These are phyloP conservation scores for Alternaria arborescens DNA, from an alignment of 2,329 filamentous ascomycete species.

Conservation along the genomic window DNA sequence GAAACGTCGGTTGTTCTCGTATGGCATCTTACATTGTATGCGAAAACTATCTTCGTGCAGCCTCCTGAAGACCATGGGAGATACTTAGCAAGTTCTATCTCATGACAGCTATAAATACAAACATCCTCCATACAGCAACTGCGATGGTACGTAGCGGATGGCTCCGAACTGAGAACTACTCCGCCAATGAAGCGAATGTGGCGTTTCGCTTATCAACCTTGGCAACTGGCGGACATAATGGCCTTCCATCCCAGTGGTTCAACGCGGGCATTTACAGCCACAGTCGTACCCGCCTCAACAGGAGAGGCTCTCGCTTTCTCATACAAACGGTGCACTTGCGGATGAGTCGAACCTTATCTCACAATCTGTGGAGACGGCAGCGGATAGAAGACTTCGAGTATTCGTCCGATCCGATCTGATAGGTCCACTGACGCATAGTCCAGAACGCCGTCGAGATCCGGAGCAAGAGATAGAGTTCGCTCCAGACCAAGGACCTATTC, in stretches of 20 bases:
- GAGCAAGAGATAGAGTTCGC: background rate
- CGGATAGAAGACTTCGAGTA: background rate
- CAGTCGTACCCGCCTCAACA: conserved; percentile 3
- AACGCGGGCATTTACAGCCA: conserved; percentile 6
- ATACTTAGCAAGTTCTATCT: background rate
- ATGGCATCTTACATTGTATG: background rate
- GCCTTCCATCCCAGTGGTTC: conserved; percentile 3
- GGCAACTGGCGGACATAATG: conserved; percentile 9
- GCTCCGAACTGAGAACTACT: background rate
- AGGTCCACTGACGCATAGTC: background rate
- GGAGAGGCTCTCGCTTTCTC: conserved; percentile 5
- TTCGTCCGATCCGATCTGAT: background rate
- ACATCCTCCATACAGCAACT: background rate
- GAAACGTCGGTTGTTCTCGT: background rate
- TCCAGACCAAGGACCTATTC: background rate
- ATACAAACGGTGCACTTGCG: conserved; percentile 4
- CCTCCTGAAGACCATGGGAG: background rate
- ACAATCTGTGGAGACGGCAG: conserved; percentile 6
- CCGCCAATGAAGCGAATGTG: background rate
- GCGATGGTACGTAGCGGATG: background rate
- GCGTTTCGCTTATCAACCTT: conserved; percentile 5
- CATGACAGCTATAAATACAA: background rate
- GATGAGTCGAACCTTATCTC: conserved; percentile 8
- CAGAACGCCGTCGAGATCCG: background rate
- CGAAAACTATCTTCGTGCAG: background rate